Evolutionary conservation across 176 grass and related monocot genomes (phyloP), one percentile per base, ranked within the genome.

Genomic region (Hordeum marinum): DNA sequence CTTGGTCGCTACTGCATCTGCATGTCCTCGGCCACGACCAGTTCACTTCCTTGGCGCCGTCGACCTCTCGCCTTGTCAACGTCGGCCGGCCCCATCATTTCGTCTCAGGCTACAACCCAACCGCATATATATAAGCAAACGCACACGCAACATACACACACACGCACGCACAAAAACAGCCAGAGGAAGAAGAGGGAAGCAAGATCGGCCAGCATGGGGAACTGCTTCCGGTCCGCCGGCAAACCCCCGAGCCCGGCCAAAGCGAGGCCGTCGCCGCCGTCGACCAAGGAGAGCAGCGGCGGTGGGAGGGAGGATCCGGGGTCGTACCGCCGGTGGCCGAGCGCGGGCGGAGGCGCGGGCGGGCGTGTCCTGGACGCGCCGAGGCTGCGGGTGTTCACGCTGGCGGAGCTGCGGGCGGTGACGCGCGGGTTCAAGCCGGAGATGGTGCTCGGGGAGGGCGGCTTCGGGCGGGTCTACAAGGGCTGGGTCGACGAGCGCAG

Each of bases 391-490:
- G 86, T 88, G 80, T 97, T 90, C 82, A 91, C 94, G 67, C 90
- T 97, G 14, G 78, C 68, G 5, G 91, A 97, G 79, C 79, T 97
- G 55, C 80, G 85, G 73, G 68, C 32, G 24, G 91, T 86, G 34
- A 97, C 94, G 17, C 63, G 78, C 17, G 90, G 92, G 43, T 97
- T 97, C 81, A 97, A 86, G 89, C 82, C 89, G 48, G 94, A 97
- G 83, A 91, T 82, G 83, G 17, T 97, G 32, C 90, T 96, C 57
- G 94, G 94, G 5, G 94, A 93, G 37, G 94, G 94, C 25, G 94
- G 94, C 0, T 96, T 96, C 80, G 94, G 94, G 8, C 65, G 69
- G 68, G 94, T 96, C 3, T 91, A 96, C 81, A 96, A 96, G 83
- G 94, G 94, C 0, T 94, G 91, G 91, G 87, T 89, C 35, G 89